Conservation (phyloP, 257 asterid species). For the Coffea canephora region DNA sequence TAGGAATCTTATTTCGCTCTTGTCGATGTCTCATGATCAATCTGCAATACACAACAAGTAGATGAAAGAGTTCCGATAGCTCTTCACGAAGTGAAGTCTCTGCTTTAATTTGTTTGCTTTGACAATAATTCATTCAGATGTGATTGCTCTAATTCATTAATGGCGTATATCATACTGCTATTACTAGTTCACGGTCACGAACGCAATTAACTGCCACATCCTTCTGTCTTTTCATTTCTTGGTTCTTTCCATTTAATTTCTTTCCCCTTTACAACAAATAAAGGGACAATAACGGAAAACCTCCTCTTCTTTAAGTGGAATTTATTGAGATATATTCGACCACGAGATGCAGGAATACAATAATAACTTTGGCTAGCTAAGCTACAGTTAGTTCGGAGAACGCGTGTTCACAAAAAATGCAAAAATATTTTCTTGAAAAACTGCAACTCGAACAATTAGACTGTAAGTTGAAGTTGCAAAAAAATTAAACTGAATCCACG, state of each 20-base stretch:
- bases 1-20: constrained; percentile 19
- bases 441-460: not conserved
- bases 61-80: not conserved
- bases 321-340: no score
- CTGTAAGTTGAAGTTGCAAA: not conserved
- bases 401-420: no score
- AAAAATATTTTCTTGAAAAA: no score
- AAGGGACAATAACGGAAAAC: not conserved
- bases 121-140: constrained; percentile 6
- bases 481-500: no score
- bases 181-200: not conserved
- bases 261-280: not conserved
- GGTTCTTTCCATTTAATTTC: not conserved
- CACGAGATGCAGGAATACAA: no score
- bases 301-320: no score
- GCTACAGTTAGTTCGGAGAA: no score
- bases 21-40: constrained; percentile 11
- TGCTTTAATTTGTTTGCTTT: constrained; percentile 6
- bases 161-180: not conserved
- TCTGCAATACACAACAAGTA: not conserved
- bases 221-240: not conserved
- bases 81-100: not conserved
- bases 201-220: not conserved
- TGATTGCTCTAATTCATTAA: not conserved
- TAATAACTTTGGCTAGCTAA: not conserved